These are phyloP conservation scores for Hymenoscyphus scutula DNA, from an alignment of 2,329 filamentous ascomycete species.

Conservation along the genomic window DNA sequence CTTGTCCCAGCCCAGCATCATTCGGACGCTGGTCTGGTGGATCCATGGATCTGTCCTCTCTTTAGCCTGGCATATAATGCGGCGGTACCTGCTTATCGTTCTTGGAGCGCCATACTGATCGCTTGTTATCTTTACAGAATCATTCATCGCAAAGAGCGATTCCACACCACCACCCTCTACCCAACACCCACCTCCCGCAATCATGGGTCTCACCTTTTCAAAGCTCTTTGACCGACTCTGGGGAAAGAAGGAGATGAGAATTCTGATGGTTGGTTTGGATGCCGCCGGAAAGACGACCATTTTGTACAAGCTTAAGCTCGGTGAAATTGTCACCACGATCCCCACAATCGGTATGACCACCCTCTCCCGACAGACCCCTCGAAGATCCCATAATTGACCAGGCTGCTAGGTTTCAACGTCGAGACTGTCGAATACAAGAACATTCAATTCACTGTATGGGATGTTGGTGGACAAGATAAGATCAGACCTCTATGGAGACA, in stretches of 20 bases:
- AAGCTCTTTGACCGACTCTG: conserved; percentile 99
- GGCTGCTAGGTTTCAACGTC: conserved; percentile 75
- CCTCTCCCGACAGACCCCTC: background rate
- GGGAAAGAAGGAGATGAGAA: conserved; percentile 97
- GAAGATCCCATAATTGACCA: background rate
- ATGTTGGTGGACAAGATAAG: conserved; percentile 98
- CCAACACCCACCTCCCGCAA: conserved; percentile 5
- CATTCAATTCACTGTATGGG: conserved; percentile 99
- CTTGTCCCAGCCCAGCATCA: conserved; percentile 15
- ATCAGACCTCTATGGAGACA: conserved; percentile 96
- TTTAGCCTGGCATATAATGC: conserved; percentile 6
- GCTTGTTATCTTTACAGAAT: conserved; percentile 8
- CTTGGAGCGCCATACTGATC: conserved; percentile 3
- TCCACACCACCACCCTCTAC: conserved; percentile 3
- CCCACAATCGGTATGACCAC: conserved; percentile 69
- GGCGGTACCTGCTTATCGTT: conserved; percentile 4
- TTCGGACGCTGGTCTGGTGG: conserved; percentile 9
- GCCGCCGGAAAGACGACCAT: conserved; percentile 99
- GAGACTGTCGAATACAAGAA: conserved; percentile 99
- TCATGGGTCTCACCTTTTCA: conserved; percentile 88
- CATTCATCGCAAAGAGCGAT: conserved; percentile 6
- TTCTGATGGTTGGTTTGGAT: conserved; percentile 96
- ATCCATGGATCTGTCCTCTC: conserved; percentile 12
- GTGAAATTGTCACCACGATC: conserved; percentile 97
- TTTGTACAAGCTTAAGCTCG: conserved; percentile 97